Base-by-base conservation (phyloP, 2,329 filamentous ascomycete species). In the Monosporascus sp. region DNA sequence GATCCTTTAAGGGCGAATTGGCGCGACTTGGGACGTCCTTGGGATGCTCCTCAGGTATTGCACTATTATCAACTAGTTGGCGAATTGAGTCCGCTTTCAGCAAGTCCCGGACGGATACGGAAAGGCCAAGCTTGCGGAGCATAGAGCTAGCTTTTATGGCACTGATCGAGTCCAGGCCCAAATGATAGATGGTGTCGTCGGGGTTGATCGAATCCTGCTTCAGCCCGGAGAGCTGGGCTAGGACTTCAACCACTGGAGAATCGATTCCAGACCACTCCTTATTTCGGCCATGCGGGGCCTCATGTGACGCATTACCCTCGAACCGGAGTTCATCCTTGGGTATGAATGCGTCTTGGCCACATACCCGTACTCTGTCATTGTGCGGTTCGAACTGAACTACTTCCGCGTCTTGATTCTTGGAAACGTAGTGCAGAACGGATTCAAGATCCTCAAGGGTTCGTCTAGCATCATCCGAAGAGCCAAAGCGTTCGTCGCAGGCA, bases 91-190 rank as follows among this genome's bases (percentile, higher is more conserved):
- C 76, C 1, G 85, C 83, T 55, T 75, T 82, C 3, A 95, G 72
- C 62, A 96, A 82, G 40, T 90, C 82, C 43, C 87, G 85, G 3
- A 93, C 87, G 36, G 79, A 78, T 1, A 96, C 68, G 14, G 73
- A 69, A 7, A 96, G 70, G 0, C 77, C 81, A 43, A 77, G 71
- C 59, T 82, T 87, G 43, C 83, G 84, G 4, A 97, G 73, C 7
- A 91, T 74, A 0, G 86, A 81, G 8, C 85, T 84, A 3, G 91
- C 84, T 64, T 94, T 95, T 73, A 97, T 94, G 1, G 91, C 87
- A 58, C 87, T 93, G 68, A 97, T 96, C 0, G 92, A 97, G 67
- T 97, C 92, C 1, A 97, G 81, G 0, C 92, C 92, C 2, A 97
- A 78, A 58, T 94, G 86, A 68, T 94, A 96, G 14, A 96, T 81